Evolutionary conservation across 768 basidiomycete genomes (phyloP).

Genomic region (Tylopilus plumbeoviolaceoides): DNA sequence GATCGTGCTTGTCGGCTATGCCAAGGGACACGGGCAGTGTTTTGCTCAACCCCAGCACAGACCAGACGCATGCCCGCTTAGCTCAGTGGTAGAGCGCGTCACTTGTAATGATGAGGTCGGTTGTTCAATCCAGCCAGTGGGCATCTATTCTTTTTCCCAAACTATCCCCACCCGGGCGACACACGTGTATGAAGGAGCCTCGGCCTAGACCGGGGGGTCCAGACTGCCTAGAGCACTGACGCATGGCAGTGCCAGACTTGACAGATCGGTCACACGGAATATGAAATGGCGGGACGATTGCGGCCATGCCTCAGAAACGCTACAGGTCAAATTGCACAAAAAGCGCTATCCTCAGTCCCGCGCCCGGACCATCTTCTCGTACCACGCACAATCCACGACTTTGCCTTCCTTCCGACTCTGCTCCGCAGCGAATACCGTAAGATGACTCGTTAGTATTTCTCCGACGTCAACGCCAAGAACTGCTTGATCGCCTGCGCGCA

Average conservation of each 20-base stretch:
- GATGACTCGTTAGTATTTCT: slow-evolving; percentile 72
- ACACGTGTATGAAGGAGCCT: not conserved
- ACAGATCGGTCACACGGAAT: too few species aligned
- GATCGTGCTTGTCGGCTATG: too few species aligned
- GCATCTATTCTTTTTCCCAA: slow-evolving; percentile 21
- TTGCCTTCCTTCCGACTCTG: slow-evolving; percentile 62
- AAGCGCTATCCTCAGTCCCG: slow-evolving; percentile 17
- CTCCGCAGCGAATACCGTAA: slow-evolving; percentile 89
- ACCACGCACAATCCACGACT: slow-evolving; percentile 66
- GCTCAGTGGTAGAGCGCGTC: slow-evolving; percentile 46
- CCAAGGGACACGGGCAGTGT: too few species aligned
- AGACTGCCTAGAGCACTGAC: too few species aligned
- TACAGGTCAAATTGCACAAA: not conserved
- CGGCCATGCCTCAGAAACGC: not conserved
- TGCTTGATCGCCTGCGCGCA: slow-evolving; percentile 58
- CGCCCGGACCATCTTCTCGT: slow-evolving; percentile 50
- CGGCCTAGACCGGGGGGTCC: not conserved
- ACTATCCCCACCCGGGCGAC: too few species aligned
- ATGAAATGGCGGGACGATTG: too few species aligned
- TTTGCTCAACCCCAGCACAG: too few species aligned
- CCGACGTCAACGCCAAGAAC: slow-evolving; percentile 60
- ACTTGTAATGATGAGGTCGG: slow-evolving; percentile 44
- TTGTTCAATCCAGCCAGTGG: slow-evolving; percentile 45
- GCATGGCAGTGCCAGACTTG: too few species aligned
- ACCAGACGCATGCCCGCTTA: slow-evolving; percentile 28